Percentiles rank a stretch among this genome's conserved stretches.
Evolutionary conservation across 257 asterid species (phyloP).

Genomic region (Plantago major): DNA sequence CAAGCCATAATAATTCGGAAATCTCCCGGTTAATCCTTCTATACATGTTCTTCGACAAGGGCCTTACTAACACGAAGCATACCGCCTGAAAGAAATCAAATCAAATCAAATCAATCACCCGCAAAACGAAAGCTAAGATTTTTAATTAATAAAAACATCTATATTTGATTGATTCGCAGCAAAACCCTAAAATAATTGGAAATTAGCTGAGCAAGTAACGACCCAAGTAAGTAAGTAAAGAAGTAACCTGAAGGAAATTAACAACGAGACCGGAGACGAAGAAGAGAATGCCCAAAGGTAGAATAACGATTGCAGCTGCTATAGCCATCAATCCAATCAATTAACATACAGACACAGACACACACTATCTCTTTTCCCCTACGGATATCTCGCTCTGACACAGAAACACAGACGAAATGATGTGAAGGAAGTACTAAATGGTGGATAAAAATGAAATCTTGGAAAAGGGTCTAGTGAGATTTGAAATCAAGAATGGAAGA

Average conservation of each 20-base stretch:
- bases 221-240: not conserved
- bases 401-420: not conserved
- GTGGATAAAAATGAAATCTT: no score
- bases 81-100: conserved; percentile 37
- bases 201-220: not conserved
- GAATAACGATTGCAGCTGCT: conserved; percentile 70
- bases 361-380: not conserved
- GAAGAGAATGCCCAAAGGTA: conserved; percentile 85
- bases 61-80: conserved; percentile 63
- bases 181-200: conserved; percentile 5
- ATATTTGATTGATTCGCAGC: no score
- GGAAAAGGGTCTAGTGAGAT: no score
- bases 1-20: conserved; percentile 87
- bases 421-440: no score
- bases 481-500: no score
- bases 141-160: not conserved
- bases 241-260: conserved; percentile 17
- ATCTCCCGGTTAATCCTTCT: conserved; percentile 77
- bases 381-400: not conserved
- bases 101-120: conserved; percentile 4
- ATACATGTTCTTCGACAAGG: conserved; percentile 69
- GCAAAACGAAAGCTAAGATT: not conserved
- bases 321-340: conserved; percentile 35
- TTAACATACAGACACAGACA: not conserved
- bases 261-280: conserved; percentile 65